phyloP scores from a whole-genome alignment of 2,329 filamentous ascomycete species.

The Claviceps lovelessii region DNA sequence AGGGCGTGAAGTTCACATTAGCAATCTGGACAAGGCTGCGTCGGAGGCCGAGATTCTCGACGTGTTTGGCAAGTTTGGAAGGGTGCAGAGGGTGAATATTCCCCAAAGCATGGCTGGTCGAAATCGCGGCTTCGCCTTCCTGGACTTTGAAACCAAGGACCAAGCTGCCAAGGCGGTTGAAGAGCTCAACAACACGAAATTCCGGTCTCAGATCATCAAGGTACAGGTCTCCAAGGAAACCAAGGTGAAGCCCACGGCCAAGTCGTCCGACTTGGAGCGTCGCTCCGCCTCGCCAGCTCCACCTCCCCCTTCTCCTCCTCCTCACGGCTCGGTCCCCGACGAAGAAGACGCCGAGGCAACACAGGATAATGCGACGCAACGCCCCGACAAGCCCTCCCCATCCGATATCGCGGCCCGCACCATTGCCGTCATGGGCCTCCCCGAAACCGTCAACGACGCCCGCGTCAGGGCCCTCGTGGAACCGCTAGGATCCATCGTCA shows the following conservation, averaged over 20 bases:
- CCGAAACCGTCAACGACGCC: slow-evolving; percentile 83
- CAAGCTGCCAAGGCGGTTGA: slow-evolving; percentile 52
- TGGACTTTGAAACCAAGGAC: slow-evolving; percentile 60
- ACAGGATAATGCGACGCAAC: slow-evolving; percentile 12
- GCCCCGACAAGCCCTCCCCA: slow-evolving; percentile 22
- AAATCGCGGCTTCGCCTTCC: slow-evolving; percentile 65
- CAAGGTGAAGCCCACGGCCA: slow-evolving; percentile 43
- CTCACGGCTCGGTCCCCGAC: slow-evolving; percentile 16
- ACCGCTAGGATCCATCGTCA: slow-evolving; percentile 54
- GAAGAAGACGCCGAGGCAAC: slow-evolving; percentile 27
- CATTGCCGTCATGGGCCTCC: slow-evolving; percentile 68
- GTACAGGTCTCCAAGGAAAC: slow-evolving; percentile 46
- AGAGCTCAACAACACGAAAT: slow-evolving; percentile 55
- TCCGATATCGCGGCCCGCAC: slow-evolving; percentile 50
- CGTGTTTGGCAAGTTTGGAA: slow-evolving; percentile 63
- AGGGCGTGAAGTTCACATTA: slow-evolving; percentile 71
- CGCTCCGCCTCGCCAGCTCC: slow-evolving; percentile 18
- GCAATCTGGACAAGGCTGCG: slow-evolving; percentile 47
- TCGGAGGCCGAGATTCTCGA: slow-evolving; percentile 55
- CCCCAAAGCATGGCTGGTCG: slow-evolving; percentile 52
- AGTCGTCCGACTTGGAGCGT: slow-evolving; percentile 21
- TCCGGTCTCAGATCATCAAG: slow-evolving; percentile 51
- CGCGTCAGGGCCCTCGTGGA: slow-evolving; percentile 63
- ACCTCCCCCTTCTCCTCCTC: no score
- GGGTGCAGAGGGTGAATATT: slow-evolving; percentile 57